Percentiles rank a stretch among this genome's conserved stretches.
Conservation (phyloP, 805 yeast genomes). For the Suhomyces pyralidae region DNA sequence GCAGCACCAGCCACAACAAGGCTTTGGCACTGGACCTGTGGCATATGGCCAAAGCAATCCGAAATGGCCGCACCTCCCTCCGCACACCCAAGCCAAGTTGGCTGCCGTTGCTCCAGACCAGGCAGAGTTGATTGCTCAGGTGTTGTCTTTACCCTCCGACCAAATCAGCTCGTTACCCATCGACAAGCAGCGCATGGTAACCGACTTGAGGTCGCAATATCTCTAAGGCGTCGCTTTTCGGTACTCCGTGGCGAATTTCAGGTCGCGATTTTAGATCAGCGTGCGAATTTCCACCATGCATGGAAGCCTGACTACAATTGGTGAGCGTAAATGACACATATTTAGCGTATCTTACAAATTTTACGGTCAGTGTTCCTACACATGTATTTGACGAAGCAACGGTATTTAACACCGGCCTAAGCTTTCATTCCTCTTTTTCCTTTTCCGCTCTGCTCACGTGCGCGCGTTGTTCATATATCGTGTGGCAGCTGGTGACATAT, state of each 20-base stretch:
- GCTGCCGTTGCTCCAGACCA: conserved; percentile 53
- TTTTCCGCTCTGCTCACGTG: not conserved
- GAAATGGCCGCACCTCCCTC: conserved; percentile 48
- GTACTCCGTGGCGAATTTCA: not conserved
- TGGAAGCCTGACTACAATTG: not conserved
- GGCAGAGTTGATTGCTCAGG: conserved; percentile 55
- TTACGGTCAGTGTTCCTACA: not conserved
- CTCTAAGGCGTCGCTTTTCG: conserved; percentile 17
- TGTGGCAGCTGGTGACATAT: not conserved
- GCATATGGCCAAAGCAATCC: not conserved
- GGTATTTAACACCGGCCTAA: not conserved
- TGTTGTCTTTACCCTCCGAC: conserved; percentile 47
- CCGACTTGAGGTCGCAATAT: conserved; percentile 54
- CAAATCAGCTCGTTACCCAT: conserved; percentile 50
- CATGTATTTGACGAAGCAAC: not conserved
- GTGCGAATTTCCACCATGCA: not conserved
- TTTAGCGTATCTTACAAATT: not conserved
- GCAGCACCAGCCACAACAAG: conserved; percentile 9
- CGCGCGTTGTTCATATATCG: not conserved
- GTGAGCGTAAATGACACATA: not conserved
- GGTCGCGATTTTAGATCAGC: not conserved
- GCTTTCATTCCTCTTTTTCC: not conserved
- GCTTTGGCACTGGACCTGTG: not conserved
- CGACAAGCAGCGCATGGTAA: conserved; percentile 55
- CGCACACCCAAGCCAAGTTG: conserved; percentile 48